A percentile compares a stretch with the other conserved stretches of the same genome.
Evolutionary conservation across 2,329 filamentous ascomycete genomes (phyloP).

Genomic region (Cucurbitaria berberidis): DNA sequence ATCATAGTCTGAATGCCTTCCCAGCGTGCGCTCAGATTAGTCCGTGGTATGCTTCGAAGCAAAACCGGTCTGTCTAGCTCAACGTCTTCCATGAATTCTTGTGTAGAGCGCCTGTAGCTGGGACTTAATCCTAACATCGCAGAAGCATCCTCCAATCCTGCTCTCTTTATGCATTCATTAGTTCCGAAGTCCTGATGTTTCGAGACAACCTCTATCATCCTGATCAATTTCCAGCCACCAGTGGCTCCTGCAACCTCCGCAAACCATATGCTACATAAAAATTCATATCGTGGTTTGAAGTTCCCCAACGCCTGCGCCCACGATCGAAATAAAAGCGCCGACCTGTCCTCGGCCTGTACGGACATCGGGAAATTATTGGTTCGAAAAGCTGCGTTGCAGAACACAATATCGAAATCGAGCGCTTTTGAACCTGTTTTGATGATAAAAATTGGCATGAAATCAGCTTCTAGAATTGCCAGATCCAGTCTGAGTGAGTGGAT

Average conservation of each 20-base stretch:
- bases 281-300: conserved; percentile 20
- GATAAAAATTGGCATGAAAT: conserved; percentile 32
- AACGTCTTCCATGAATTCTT: conserved; percentile 9
- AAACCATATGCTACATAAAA: conserved; percentile 24
- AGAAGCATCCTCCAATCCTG: not conserved
- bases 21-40: conserved; percentile 30
- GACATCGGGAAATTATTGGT: conserved; percentile 4
- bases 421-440: conserved; percentile 16
- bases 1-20: conserved; percentile 41
- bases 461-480: conserved; percentile 30
- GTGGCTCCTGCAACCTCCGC: conserved; percentile 20
- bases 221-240: conserved; percentile 25
- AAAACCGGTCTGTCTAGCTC: conserved; percentile 4
- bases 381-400: conserved; percentile 33
- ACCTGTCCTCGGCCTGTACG: conserved; percentile 13
- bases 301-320: conserved; percentile 32
- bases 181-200: not conserved
- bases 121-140: not conserved
- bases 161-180: not conserved
- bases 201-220: conserved; percentile 4
- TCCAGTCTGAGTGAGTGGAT: conserved; percentile 15
- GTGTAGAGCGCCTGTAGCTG: conserved; percentile 12
- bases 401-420: conserved; percentile 25
- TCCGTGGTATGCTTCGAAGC: conserved; percentile 9
- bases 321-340: conserved; percentile 33